Conservation (phyloP, 257 asterid species). For the Penstemon newberryi region DNA sequence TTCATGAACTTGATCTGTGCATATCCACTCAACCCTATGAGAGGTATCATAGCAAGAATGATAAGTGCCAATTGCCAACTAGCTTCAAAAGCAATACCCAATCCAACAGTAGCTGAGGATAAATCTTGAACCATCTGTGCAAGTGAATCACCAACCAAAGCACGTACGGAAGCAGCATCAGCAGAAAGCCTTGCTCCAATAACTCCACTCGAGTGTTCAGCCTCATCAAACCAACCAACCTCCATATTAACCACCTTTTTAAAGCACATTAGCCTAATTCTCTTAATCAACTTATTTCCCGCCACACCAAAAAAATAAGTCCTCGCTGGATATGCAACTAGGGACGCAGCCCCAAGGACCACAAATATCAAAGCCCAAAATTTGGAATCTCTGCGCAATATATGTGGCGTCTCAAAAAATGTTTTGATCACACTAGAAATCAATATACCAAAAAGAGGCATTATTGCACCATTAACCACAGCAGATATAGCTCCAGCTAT, state of each 20-base stretch:
- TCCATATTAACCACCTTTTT: constrained; percentile 62
- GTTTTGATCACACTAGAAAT: constrained; percentile 51
- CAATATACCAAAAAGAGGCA: constrained; percentile 57
- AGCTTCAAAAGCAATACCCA: constrained; percentile 63
- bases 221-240: constrained; percentile 65
- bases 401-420: constrained; percentile 49
- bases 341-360: constrained; percentile 42
- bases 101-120: constrained; percentile 48
- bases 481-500: constrained; percentile 50
- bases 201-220: constrained; percentile 58
- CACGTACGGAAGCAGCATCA: constrained; percentile 65
- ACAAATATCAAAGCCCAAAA: constrained; percentile 61
- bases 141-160: constrained; percentile 61
- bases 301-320: constrained; percentile 60
- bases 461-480: constrained; percentile 50
- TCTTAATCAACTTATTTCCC: constrained; percentile 53
- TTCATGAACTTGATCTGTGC: constrained; percentile 50
- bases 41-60: constrained; percentile 53
- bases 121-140: constrained; percentile 56
- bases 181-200: constrained; percentile 64
- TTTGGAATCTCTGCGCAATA: constrained; percentile 48
- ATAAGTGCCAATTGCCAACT: constrained; percentile 76
- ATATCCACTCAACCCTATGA: constrained; percentile 50
- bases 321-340: constrained; percentile 49
- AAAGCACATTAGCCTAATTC: constrained; percentile 62